Percentiles rank a stretch among this genome's conserved stretches.
Conservation (phyloP, 495 filamentous ascomycete species). For the Articulospora tetracladia region DNA sequence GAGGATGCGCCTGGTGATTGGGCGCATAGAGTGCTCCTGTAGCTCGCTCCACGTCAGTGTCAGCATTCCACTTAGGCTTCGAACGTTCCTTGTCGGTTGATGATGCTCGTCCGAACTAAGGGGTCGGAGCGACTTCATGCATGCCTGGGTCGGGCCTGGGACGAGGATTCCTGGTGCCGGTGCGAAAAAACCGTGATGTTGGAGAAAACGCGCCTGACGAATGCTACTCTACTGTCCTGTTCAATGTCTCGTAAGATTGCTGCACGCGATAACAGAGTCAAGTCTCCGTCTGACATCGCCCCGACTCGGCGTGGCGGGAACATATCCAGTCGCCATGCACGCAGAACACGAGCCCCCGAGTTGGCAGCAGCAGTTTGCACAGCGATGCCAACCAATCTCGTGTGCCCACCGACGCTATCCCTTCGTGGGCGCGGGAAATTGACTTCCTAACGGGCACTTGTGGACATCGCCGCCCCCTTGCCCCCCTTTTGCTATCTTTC, state of each 20-base stretch:
- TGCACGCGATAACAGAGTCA: too few species aligned
- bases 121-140: background rate
- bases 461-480: background rate
- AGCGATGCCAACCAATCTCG: background rate
- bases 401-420: background rate
- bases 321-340: too few species aligned
- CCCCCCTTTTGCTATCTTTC: background rate
- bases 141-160: too few species aligned
- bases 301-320: too few species aligned
- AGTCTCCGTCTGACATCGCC: too few species aligned
- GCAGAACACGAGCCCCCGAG: too few species aligned
- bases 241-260: too few species aligned
- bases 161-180: background rate
- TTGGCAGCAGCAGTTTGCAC: too few species aligned
- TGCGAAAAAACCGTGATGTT: too few species aligned
- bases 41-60: background rate
- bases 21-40: background rate
- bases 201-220: too few species aligned
- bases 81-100: background rate
- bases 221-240: too few species aligned
- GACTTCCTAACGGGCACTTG: background rate
- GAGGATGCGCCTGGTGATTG: background rate
- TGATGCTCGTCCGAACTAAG: background rate
- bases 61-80: background rate
- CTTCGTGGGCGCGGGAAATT: too few species aligned